Evolutionary conservation across 2,329 filamentous ascomycete species (phyloP).

Genomic region (Cercospora zeina): DNA sequence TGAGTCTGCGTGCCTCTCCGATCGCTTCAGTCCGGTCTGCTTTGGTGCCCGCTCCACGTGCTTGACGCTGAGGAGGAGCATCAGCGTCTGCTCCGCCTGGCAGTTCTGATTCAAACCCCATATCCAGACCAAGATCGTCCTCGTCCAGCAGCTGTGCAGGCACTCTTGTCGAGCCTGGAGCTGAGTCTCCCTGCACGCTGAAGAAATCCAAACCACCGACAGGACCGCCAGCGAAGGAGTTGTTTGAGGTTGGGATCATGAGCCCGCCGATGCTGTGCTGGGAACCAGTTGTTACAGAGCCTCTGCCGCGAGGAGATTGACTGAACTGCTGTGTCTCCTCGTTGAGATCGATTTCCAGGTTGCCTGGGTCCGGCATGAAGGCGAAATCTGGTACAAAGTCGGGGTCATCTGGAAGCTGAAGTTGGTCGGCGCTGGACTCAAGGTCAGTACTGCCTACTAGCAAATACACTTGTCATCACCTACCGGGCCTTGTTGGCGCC

Average conservation of each 20-base stretch:
- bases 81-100: slow-evolving; percentile 15
- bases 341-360: slow-evolving; percentile 52
- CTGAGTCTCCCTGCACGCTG: slow-evolving; percentile 46
- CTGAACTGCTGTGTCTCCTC: slow-evolving; percentile 39
- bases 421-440: slow-evolving; percentile 65
- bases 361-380: slow-evolving; percentile 58
- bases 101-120: slow-evolving; percentile 58
- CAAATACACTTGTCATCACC: slow-evolving; percentile 31
- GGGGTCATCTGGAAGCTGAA: slow-evolving; percentile 79
- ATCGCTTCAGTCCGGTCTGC: slow-evolving; percentile 14
- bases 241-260: slow-evolving; percentile 46
- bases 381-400: slow-evolving; percentile 66
- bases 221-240: slow-evolving; percentile 44
- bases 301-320: slow-evolving; percentile 42
- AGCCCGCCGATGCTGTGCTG: slow-evolving; percentile 45
- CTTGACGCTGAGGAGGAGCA: slow-evolving; percentile 22
- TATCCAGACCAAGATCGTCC: slow-evolving; percentile 40
- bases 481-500: slow-evolving; percentile 70
- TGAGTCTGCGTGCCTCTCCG: slow-evolving; percentile 35
- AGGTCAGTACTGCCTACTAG: neutral
- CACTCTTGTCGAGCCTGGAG: slow-evolving; percentile 33
- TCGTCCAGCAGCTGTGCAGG: slow-evolving; percentile 30
- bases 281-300: slow-evolving; percentile 25
- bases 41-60: slow-evolving; percentile 14
- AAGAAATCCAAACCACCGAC: slow-evolving; percentile 44